Percentiles rank a stretch among this genome's conserved stretches.
Evolutionary conservation across 164 flowering plant species (phyloP).

Genomic region (Kingdonia uniflora): DNA sequence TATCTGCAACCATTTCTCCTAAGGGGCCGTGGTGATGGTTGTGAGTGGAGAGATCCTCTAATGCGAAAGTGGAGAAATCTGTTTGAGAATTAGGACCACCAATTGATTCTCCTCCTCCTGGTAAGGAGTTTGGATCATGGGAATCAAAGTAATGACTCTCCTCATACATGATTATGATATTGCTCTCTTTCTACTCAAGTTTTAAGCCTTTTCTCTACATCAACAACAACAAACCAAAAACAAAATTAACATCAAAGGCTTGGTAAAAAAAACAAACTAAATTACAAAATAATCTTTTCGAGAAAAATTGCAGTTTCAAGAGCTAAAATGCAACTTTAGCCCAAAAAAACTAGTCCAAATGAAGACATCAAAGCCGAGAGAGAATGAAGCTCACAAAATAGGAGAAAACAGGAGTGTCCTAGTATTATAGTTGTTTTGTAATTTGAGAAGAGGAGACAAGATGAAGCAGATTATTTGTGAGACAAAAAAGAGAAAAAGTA

Average conservation of each 20-base stretch:
- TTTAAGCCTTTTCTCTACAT: neutral
- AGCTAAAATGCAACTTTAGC: no score
- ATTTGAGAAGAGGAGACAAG: no score
- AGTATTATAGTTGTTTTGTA: no score
- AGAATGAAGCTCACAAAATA: no score
- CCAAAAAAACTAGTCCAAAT: no score
- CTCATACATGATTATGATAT: slow-evolving; percentile 19
- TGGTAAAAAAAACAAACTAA: no score
- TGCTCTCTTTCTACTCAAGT: neutral
- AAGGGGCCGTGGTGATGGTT: slow-evolving; percentile 4
- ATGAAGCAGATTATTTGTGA: neutral
- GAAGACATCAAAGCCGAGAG: no score
- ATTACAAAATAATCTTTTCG: no score
- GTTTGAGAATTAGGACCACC: neutral
- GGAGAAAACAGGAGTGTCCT: no score
- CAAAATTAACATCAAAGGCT: neutral
- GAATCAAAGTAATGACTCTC: slow-evolving; percentile 33
- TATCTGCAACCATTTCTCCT: neutral
- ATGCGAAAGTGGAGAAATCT: slow-evolving; percentile 10
- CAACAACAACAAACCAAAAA: neutral
- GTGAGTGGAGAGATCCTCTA: slow-evolving; percentile 24
- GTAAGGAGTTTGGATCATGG: slow-evolving; percentile 12
- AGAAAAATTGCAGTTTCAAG: no score
- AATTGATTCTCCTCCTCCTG: slow-evolving; percentile 10
- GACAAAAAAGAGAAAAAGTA: neutral